Conservation (phyloP, 1,284 basidiomycete genomes). For the Ceratobasidium sp. region DNA sequence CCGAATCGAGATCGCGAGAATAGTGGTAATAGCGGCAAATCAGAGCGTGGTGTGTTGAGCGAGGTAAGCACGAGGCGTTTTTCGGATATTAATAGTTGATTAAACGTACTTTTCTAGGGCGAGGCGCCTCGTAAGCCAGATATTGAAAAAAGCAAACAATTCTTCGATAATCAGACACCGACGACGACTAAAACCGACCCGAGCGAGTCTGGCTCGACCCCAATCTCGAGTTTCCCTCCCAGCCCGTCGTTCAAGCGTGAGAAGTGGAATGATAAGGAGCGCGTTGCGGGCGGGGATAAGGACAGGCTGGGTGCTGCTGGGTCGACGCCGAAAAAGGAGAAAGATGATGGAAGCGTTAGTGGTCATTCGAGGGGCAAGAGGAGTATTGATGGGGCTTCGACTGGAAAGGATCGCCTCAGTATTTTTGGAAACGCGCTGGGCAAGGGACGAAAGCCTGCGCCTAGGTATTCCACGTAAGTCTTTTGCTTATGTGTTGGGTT, state of each 20-base stretch:
- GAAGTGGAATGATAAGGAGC: constrained; percentile 57
- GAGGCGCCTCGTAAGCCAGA: constrained; percentile 55
- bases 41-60: constrained; percentile 73
- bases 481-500: constrained; percentile 15
- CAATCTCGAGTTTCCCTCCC: constrained; percentile 53
- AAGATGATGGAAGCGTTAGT: constrained; percentile 57
- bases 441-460: constrained; percentile 83
- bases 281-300: constrained; percentile 58
- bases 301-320: constrained; percentile 31
- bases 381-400: constrained; percentile 61
- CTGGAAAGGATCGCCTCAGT: constrained; percentile 70
- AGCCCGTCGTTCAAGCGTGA: constrained; percentile 57
- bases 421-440: constrained; percentile 79
- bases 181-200: constrained; percentile 46
- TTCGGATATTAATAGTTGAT: constrained; percentile 4
- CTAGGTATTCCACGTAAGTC: constrained; percentile 72
- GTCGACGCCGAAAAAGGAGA: constrained; percentile 48
- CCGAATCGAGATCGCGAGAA: constrained; percentile 9
- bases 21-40: constrained; percentile 50
- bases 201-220: constrained; percentile 47
- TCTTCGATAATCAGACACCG: constrained; percentile 41
- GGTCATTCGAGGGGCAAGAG: constrained; percentile 66
- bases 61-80: constrained; percentile 65
- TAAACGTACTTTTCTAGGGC: constrained; percentile 58
- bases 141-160: constrained; percentile 47